Conservation (phyloP, 805 yeast genomes). For the Cyberlindnera suaveolens region DNA sequence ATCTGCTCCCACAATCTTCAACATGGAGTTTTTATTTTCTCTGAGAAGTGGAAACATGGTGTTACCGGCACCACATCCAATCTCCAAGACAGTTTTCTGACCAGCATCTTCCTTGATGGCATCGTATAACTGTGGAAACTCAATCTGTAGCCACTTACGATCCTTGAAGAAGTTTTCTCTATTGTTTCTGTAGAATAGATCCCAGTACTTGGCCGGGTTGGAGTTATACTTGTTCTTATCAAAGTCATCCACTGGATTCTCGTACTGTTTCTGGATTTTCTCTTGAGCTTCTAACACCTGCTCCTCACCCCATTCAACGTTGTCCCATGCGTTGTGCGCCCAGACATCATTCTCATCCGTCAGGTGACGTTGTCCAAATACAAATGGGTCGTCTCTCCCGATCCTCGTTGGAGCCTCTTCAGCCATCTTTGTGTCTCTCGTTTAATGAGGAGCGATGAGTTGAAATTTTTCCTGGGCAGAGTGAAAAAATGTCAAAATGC, state of each 20-base stretch:
- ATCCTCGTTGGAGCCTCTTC: slow-evolving; percentile 39
- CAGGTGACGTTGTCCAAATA: slow-evolving; percentile 82
- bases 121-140: slow-evolving; percentile 80
- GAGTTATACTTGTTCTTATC: slow-evolving; percentile 73
- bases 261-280: slow-evolving; percentile 68
- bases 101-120: slow-evolving; percentile 70
- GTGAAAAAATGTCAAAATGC: too few species aligned
- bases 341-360: slow-evolving; percentile 76
- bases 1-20: slow-evolving; percentile 80
- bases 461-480: too few species aligned
- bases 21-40: slow-evolving; percentile 74
- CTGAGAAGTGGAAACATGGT: slow-evolving; percentile 86
- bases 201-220: slow-evolving; percentile 94
- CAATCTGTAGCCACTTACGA: slow-evolving; percentile 92
- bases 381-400: slow-evolving; percentile 85
- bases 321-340: slow-evolving; percentile 91
- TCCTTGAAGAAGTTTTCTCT: slow-evolving; percentile 93
- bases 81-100: slow-evolving; percentile 72
- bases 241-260: slow-evolving; percentile 80
- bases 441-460: not conserved
- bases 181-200: slow-evolving; percentile 84
- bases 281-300: slow-evolving; percentile 71
- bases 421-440: not conserved
- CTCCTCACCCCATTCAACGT: slow-evolving; percentile 95
- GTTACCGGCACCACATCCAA: slow-evolving; percentile 98